Base-by-base conservation (phyloP, 441 rosid genomes). In the Gossypium gossypioides region DNA sequence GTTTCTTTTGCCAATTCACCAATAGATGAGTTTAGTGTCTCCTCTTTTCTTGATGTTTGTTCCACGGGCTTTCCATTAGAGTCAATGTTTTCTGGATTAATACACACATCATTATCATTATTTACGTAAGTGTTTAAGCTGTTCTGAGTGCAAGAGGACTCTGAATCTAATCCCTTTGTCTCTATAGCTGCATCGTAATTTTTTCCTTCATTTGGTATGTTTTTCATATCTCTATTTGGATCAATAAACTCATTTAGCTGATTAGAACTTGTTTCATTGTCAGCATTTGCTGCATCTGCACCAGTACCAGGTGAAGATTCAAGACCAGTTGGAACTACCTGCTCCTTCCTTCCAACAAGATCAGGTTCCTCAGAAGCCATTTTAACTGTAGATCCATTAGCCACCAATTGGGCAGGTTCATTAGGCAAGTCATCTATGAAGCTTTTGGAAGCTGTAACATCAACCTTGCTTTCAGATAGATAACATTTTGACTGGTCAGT, bases 121-220 rank as follows among this genome's bases (percentile, higher is more conserved):
- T 81, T 87, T 80, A 77, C 82, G 78, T 83, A 89, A 73, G 86
- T 71, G 74, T 78, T 78, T 78, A 80, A 68, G 73, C 79, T 83
- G 68, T 84, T 87, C 64, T 76, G 87, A 40, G 89, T 82, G 80
- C 86, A 84, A 75, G 96, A 90, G 68, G 92, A 86, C 72, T 84
- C 91, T 16, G 88, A 85, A 78, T 91, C 91, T 75, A 88, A 81
- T 69, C 77, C 82, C 81, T 85, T 86, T 40, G 75, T 62, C 69
- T 78, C 83, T 55, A 75, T 72, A 69, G 78, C 80, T 34, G 72
- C 83, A 69, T 77, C 81, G 68, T 71, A 76, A 64, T 67, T 80
- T 72, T 81, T 79, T 24, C 74, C 81, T 74, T 83, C 88, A 85
- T 78, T 78, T 68, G 71, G 63, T 29, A 80, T 60, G 71, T 62